Percentiles rank a stretch among this genome's conserved stretches.
Conservation (phyloP, 495 filamentous ascomycete genomes). For the Ramalina intermedia region DNA sequence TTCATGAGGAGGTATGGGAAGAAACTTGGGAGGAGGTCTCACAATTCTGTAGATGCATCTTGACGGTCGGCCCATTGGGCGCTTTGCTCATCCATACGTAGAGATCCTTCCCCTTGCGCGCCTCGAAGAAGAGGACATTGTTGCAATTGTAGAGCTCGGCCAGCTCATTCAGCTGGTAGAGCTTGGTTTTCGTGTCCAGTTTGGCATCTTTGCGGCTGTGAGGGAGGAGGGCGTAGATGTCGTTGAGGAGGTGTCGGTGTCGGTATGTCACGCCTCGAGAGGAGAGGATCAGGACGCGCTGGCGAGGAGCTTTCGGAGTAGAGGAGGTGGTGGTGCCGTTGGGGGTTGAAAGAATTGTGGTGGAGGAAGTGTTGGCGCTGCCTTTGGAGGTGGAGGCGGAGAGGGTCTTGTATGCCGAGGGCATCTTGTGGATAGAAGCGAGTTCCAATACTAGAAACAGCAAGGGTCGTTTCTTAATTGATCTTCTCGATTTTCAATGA, state of each 20-base stretch:
- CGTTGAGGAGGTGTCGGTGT: conserved; percentile 85
- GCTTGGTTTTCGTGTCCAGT: conserved; percentile 85
- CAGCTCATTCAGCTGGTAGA: conserved; percentile 81
- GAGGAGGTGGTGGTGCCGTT: conserved; percentile 1
- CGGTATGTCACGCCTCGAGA: conserved; percentile 82
- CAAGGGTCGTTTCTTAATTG: too few relatives aligned
- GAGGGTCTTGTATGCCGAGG: conserved; percentile 84
- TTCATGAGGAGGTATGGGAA: not conserved
- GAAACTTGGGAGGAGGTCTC: not conserved
- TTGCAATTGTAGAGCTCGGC: conserved; percentile 99
- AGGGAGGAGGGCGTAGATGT: conserved; percentile 77
- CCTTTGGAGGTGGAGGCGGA: conserved; percentile 25
- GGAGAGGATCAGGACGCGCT: conserved; percentile 76
- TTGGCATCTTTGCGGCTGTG: conserved; percentile 92
- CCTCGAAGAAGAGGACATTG: conserved; percentile 94
- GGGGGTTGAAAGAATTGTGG: conserved; percentile 57
- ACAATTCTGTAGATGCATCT: conserved; percentile 63
- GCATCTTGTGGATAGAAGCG: conserved; percentile 39
- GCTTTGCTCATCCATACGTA: conserved; percentile 90
- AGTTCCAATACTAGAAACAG: too few relatives aligned
- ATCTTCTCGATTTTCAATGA: too few relatives aligned
- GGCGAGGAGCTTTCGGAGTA: conserved; percentile 19
- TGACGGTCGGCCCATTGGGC: conserved; percentile 89
- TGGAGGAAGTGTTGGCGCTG: not conserved
- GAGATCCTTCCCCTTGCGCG: conserved; percentile 82